Conservation (phyloP, 2,329 filamentous ascomycete genomes). For the Hypomyces perniciosus region DNA sequence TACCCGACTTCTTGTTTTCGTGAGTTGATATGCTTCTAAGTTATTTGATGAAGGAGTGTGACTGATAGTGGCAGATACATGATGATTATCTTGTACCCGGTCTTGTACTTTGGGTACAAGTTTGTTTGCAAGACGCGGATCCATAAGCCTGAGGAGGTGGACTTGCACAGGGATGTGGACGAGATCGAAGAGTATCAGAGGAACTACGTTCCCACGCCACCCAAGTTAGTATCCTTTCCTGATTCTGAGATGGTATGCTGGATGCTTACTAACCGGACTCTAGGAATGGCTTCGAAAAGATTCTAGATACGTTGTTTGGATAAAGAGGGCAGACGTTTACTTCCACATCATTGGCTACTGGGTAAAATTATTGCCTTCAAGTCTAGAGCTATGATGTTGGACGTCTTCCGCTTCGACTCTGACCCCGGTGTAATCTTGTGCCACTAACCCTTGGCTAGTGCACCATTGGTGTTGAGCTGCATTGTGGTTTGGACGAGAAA, state of each 20-base stretch:
- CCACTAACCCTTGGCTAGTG: too few species aligned
- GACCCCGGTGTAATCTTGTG: too few species aligned
- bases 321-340: neutral
- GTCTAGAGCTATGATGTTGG: too few species aligned
- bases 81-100: constrained; percentile 65
- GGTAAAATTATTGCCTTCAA: too few species aligned
- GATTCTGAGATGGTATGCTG: neutral
- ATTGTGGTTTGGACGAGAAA: too few species aligned
- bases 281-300: constrained; percentile 18
- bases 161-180: constrained; percentile 55
- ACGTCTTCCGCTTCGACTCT: too few species aligned
- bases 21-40: constrained; percentile 28
- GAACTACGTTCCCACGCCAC: constrained; percentile 48
- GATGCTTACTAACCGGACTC: neutral
- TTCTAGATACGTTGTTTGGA: constrained; percentile 18
- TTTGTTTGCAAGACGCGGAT: constrained; percentile 57
- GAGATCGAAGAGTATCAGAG: constrained; percentile 63
- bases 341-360: too few species aligned
- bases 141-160: constrained; percentile 51
- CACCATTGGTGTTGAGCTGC: too few species aligned
- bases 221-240: constrained; percentile 39
- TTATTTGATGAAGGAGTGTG: neutral
- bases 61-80: constrained; percentile 46
- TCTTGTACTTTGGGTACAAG: constrained; percentile 68
- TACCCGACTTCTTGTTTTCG: constrained; percentile 68